Base-by-base conservation (phyloP, 148 eudicot genomes). In the Persicaria tinctoria region DNA sequence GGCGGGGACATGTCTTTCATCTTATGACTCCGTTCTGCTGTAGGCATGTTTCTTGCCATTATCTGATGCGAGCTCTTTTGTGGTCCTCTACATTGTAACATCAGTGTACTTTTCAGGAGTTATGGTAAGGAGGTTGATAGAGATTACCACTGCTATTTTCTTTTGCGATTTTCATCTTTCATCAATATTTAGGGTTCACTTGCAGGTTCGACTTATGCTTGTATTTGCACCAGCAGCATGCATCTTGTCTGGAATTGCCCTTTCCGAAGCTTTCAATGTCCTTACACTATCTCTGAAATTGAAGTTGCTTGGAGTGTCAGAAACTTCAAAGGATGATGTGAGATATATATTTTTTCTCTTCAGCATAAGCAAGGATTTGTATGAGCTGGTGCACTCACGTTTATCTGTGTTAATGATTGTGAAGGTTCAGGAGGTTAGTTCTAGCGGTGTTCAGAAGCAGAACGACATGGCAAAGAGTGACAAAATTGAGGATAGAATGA, bases 201-300 rank as follows among this genome's bases (percentile, higher is more conserved):
- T 75, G 46, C 79, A 95, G 98, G 98, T 95, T 73, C 98, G 98
- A 0, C 85, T 95, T 77, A 95, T 95, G 98, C 97, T 95, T 82
- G 98, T 95, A 53, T 85, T 95, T 83, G 98, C 98, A 64, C 97
- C 97, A 56, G 98, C 98, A 57, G 98, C 98, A 81, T 95, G 97
- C 82, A 95, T 95, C 79, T 75, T 87, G 86, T 95, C 98, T 79
- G 98, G 98, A 78, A 95, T 95, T 81, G 98, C 98, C 50, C 92
- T 95, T 74, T 95, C 98, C 7, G 96, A 82, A 90, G 91, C 98
- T 48, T 95, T 95, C 78, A 85, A 80, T 74, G 93, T 89, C 75
- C 87, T 95, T 74, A 87, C 98, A 7, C 81, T 90, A 74, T 95
- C 98, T 73, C 85, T 95, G 72, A 95, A 95, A 80, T 87, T 79